Conservation (phyloP, 108 stramenopile genomes). For the Fistulifera solaris region DNA sequence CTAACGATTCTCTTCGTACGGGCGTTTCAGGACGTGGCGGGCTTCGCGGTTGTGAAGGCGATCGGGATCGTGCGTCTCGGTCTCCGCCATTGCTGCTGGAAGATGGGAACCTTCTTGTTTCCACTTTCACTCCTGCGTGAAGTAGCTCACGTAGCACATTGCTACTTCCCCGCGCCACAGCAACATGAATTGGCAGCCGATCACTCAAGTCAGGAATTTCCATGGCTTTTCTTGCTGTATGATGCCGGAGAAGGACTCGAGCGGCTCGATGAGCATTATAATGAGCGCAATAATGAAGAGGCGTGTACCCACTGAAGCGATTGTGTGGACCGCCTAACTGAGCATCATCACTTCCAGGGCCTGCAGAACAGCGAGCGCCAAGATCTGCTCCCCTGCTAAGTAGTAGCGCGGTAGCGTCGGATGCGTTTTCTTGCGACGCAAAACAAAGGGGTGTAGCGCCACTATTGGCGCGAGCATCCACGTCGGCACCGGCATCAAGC, state of each 20-base stretch:
- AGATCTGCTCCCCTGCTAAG: constrained; percentile 67
- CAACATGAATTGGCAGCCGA: constrained; percentile 77
- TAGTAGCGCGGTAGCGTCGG: constrained; percentile 42
- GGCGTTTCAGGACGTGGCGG: constrained; percentile 1
- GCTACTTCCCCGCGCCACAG: constrained; percentile 73
- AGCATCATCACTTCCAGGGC: constrained; percentile 15
- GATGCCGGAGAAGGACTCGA: constrained; percentile 40
- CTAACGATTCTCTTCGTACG: background rate
- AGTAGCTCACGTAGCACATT: constrained; percentile 69
- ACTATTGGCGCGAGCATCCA: constrained; percentile 65
- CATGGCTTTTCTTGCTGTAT: constrained; percentile 34
- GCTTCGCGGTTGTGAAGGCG: background rate
- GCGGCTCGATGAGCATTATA: constrained; percentile 75
- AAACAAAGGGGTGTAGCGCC: constrained; percentile 85
- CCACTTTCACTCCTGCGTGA: constrained; percentile 67
- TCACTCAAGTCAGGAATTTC: constrained; percentile 77
- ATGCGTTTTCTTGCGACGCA: constrained; percentile 77
- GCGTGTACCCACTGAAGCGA: constrained; percentile 79
- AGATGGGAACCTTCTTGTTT: constrained; percentile 21
- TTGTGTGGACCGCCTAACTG: constrained; percentile 37
- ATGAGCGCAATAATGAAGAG: constrained; percentile 82
- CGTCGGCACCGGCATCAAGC: constrained; percentile 57
- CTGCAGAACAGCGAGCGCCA: constrained; percentile 54
- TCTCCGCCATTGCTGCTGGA: background rate
- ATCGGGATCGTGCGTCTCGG: too few relatives aligned